Evolutionary conservation across 1,284 basidiomycete species (phyloP).

Genomic region (Microbotryum scabiosae): DNA sequence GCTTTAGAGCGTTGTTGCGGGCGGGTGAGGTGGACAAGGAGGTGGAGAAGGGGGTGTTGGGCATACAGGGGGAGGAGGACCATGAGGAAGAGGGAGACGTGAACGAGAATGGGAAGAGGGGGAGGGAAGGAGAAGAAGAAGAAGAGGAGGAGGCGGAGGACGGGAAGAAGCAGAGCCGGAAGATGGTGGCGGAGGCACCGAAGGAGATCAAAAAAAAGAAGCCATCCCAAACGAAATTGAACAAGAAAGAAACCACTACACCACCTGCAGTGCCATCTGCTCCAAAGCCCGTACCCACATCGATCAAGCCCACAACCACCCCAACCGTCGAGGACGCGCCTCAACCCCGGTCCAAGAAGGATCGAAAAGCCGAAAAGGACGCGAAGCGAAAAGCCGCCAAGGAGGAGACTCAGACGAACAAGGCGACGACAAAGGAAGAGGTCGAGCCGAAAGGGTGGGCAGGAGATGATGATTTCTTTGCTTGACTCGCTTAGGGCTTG

Average conservation of each 20-base stretch:
- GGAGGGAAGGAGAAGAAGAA: background rate
- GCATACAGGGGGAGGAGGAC: slow-evolving; percentile 28
- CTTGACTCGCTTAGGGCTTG: background rate
- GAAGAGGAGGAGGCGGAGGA: background rate
- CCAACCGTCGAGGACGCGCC: background rate
- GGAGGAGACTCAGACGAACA: background rate
- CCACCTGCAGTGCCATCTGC: background rate
- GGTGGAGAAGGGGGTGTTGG: slow-evolving; percentile 22
- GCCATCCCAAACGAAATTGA: slow-evolving; percentile 7
- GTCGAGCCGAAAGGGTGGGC: background rate
- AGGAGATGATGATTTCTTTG: background rate
- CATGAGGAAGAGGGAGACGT: background rate
- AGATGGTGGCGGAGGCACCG: background rate
- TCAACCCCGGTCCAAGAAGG: background rate
- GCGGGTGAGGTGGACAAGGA: slow-evolving; percentile 1
- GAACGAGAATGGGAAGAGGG: background rate
- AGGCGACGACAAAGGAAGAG: background rate
- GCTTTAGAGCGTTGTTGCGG: slow-evolving; percentile 4
- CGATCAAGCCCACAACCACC: background rate
- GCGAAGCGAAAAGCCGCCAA: background rate
- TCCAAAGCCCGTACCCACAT: background rate
- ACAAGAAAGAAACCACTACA: background rate
- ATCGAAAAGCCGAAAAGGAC: background rate
- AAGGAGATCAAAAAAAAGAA: background rate
- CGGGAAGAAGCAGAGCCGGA: background rate